A percentile compares a stretch with the other conserved stretches of the same genome.
Evolutionary conservation across 2,329 filamentous ascomycete genomes (phyloP).

Genomic region (Aspergillus fructus): DNA sequence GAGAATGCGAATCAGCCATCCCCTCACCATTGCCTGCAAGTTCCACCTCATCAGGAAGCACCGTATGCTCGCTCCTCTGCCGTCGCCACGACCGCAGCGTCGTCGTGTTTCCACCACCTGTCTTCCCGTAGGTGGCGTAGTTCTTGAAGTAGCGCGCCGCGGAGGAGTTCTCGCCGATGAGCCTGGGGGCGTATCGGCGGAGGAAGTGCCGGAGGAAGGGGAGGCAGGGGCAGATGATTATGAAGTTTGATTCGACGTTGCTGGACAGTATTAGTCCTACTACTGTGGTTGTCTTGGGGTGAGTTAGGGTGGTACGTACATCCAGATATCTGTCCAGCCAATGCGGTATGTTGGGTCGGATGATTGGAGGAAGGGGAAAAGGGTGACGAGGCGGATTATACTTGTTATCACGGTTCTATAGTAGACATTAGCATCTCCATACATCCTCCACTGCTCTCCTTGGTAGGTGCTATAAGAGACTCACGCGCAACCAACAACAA

Average conservation of each 20-base stretch:
- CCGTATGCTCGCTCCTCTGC: conserved; percentile 6
- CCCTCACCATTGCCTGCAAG: conserved; percentile 17
- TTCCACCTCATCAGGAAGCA: conserved; percentile 19
- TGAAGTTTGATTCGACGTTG: conserved; percentile 27
- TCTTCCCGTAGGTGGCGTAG: not conserved
- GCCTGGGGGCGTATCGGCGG: conserved; percentile 19
- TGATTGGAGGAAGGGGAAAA: conserved; percentile 21
- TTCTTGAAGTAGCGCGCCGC: conserved; percentile 13
- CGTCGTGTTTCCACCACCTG: not conserved
- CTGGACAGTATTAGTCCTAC: conserved; percentile 2
- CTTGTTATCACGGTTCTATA: conserved; percentile 23
- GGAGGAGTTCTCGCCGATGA: conserved; percentile 8
- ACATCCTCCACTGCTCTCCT: no score
- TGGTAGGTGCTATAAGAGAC: not conserved
- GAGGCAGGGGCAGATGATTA: conserved; percentile 26
- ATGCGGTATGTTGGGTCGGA: conserved; percentile 19
- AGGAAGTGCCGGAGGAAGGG: conserved; percentile 26
- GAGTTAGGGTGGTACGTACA: conserved; percentile 15
- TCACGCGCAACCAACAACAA: conserved; percentile 20
- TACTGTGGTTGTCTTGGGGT: not conserved
- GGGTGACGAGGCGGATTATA: conserved; percentile 23
- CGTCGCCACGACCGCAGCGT: conserved; percentile 11
- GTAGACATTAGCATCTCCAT: not conserved
- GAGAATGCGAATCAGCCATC: not conserved
- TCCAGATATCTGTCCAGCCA: conserved; percentile 8